Evolutionary conservation across 345 rosid species (phyloP).

Genomic region (Lepidium didymum): DNA sequence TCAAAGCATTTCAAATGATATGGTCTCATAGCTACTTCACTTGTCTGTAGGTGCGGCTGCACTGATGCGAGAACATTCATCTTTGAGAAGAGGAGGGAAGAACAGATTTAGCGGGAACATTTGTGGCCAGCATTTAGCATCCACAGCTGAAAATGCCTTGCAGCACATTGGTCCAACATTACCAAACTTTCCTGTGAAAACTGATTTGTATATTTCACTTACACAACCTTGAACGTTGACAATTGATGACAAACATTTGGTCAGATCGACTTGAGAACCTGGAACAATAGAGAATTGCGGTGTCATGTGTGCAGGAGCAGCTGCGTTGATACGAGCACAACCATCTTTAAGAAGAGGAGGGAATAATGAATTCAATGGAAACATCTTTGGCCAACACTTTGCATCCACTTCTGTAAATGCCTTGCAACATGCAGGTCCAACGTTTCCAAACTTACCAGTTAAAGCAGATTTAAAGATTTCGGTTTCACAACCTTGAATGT

Average conservation of each 20-base stretch:
- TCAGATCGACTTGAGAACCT: not conserved
- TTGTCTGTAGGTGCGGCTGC: no score
- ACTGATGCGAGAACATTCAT: not conserved
- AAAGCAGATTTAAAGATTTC: not conserved
- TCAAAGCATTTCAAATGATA: no score
- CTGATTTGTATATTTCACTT: not conserved
- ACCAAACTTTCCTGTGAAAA: not conserved
- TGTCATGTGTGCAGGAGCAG: not conserved
- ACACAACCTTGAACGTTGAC: not conserved
- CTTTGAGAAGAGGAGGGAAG: not conserved
- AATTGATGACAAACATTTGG: not conserved
- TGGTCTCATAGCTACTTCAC: no score
- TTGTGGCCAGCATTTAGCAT: not conserved
- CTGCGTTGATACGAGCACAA: not conserved
- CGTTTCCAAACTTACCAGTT: not conserved
- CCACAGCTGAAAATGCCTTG: not conserved
- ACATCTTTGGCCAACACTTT: constrained; percentile 2
- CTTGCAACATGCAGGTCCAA: not conserved
- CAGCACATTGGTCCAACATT: not conserved
- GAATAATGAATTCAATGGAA: not conserved
- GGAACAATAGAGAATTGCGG: no score
- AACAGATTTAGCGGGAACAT: not conserved
- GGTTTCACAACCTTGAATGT: not conserved
- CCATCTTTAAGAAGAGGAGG: not conserved
- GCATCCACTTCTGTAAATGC: not conserved